Conservation (phyloP, 2,329 filamentous ascomycete genomes). For the Dactylellina sp. region DNA sequence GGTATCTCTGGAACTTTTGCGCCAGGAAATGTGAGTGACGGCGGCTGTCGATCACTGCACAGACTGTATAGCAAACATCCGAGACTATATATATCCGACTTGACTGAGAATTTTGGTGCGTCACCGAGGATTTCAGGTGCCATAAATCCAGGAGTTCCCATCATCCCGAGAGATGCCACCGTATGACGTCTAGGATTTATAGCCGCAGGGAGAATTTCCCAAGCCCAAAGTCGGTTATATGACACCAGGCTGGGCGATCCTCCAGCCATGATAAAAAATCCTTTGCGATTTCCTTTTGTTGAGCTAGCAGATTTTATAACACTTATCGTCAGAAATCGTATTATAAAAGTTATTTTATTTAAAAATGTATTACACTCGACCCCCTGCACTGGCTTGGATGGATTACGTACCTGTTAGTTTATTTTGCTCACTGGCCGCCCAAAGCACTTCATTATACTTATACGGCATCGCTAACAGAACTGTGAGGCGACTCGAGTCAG, state of each 20-base stretch:
- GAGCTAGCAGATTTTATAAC: background rate
- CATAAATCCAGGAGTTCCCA: conserved; percentile 28
- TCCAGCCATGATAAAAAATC: conserved; percentile 27
- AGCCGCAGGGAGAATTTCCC: conserved; percentile 36
- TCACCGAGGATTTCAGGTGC: conserved; percentile 12
- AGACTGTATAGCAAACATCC: conserved; percentile 32
- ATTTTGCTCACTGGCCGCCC: background rate
- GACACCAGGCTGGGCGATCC: conserved; percentile 27
- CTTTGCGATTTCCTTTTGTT: conserved; percentile 6
- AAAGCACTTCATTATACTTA: conserved; percentile 30
- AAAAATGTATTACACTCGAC: no score
- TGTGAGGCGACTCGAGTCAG: background rate
- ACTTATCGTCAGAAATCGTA: no score
- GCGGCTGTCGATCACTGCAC: conserved; percentile 5
- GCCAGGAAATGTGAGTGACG: background rate
- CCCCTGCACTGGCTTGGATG: no score
- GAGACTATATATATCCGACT: conserved; percentile 44
- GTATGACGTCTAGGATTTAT: background rate
- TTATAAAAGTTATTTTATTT: no score
- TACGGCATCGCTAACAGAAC: conserved; percentile 30
- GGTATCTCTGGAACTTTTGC: background rate
- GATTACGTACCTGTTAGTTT: conserved; percentile 6
- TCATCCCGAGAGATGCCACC: conserved; percentile 1
- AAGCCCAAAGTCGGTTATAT: conserved; percentile 45
- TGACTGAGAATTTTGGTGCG: conserved; percentile 12